A percentile compares a stretch with the other conserved stretches of the same genome.
Conservation (phyloP, 2,329 filamentous ascomycete species). For the Pseudogymnoascus sp. region DNA sequence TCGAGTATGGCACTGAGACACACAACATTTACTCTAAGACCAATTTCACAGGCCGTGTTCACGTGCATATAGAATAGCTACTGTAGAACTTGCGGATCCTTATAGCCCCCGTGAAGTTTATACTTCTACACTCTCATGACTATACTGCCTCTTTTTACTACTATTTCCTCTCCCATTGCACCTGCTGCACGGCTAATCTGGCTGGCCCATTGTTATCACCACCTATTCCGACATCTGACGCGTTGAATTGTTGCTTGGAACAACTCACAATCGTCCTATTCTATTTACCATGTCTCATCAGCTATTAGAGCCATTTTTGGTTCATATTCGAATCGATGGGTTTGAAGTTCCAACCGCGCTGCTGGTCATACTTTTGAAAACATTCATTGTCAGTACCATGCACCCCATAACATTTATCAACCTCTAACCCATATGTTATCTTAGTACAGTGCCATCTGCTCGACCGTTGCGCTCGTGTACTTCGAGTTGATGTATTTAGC, state of each 20-base stretch:
- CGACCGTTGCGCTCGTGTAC: background rate
- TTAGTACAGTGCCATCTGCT: background rate
- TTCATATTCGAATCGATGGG: background rate
- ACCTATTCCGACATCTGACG: background rate
- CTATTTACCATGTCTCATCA: background rate
- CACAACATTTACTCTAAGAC: background rate
- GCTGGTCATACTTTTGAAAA: background rate
- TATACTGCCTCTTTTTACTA: background rate
- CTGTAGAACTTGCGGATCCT: background rate
- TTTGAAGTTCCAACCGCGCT: background rate
- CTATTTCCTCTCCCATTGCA: background rate
- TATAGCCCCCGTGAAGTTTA: background rate
- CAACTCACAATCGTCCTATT: background rate
- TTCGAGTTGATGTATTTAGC: background rate
- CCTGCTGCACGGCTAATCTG: background rate
- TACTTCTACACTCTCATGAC: background rate
- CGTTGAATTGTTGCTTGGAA: background rate
- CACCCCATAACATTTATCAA: background rate
- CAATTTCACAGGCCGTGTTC: background rate
- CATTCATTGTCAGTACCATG: background rate
- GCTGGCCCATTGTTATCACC: background rate
- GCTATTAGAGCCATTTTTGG: background rate
- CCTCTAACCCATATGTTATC: background rate
- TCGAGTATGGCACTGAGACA: background rate
- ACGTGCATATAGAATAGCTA: background rate